These are phyloP conservation scores for sorghum (Sorghum bicolor) DNA, from an alignment of 176 grass and related monocot genomes.

Conservation along the genomic window Sorghum_bicolor_NCBIv3 NC_012872.2:73550001-73550500, in stretches of 20 bases:
- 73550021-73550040: slow-evolving; percentile 64
- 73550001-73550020: slow-evolving; percentile 45
- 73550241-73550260: slow-evolving; percentile 70
- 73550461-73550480: slow-evolving; percentile 49
- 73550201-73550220: slow-evolving; percentile 59
- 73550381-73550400: slow-evolving; percentile 55
- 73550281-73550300: slow-evolving; percentile 65
- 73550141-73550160: slow-evolving; percentile 61
- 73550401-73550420: slow-evolving; percentile 53
- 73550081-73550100: slow-evolving; percentile 57
- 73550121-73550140: slow-evolving; percentile 66
- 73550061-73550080: slow-evolving; percentile 46
- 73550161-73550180: slow-evolving; percentile 49
- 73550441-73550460: slow-evolving; percentile 76
- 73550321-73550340: slow-evolving; percentile 66
- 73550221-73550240: slow-evolving; percentile 59
- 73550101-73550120: slow-evolving; percentile 64
- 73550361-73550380: slow-evolving; percentile 66
- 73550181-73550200: slow-evolving; percentile 50
- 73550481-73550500: slow-evolving; percentile 53
- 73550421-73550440: slow-evolving; percentile 82
- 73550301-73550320: slow-evolving; percentile 50
- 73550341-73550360: slow-evolving; percentile 79
- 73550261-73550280: slow-evolving; percentile 48
- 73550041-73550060: slow-evolving; percentile 63